Evolutionary conservation across 2,329 filamentous ascomycete genomes (phyloP).

Genomic region (Phialocephala subalpina): DNA sequence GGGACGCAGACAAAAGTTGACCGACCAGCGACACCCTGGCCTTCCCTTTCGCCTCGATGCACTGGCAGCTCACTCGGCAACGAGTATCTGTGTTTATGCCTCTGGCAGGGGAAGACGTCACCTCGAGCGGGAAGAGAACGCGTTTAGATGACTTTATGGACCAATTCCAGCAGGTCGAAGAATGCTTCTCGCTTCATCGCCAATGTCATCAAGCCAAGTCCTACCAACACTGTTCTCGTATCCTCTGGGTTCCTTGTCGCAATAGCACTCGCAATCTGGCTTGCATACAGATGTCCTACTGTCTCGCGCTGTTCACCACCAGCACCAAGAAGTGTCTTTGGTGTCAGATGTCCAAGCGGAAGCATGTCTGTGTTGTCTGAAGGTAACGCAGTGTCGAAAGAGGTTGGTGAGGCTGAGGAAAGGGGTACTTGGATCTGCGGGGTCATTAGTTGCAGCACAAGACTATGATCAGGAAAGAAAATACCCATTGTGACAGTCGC

Average conservation of each 20-base stretch:
- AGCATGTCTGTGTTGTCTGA: conserved; percentile 54
- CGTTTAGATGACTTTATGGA: conserved; percentile 57
- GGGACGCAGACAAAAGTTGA: too few relatives aligned
- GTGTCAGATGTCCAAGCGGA: conserved; percentile 83
- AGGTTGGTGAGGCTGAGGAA: conserved; percentile 69
- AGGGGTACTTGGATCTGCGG: conserved; percentile 80
- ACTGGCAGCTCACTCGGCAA: too few relatives aligned
- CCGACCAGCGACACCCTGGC: too few relatives aligned
- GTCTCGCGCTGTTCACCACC: conserved; percentile 82
- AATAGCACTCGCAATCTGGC: conserved; percentile 86
- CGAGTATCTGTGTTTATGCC: too few relatives aligned
- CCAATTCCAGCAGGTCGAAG: conserved; percentile 70
- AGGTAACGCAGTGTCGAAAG: conserved; percentile 59
- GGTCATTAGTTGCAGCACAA: not conserved
- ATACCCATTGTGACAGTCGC: conserved; percentile 89
- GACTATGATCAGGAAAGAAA: conserved; percentile 25
- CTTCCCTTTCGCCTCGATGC: too few relatives aligned
- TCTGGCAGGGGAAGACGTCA: not conserved
- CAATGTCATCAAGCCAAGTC: conserved; percentile 62
- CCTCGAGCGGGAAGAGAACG: not conserved
- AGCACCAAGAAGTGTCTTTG: conserved; percentile 86
- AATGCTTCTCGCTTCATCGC: conserved; percentile 60
- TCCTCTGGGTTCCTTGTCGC: conserved; percentile 73
- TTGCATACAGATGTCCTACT: conserved; percentile 86
- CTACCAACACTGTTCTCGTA: conserved; percentile 66